Base-by-base conservation (phyloP, 768 basidiomycete genomes). In the Amanita subjunquillea region DNA sequence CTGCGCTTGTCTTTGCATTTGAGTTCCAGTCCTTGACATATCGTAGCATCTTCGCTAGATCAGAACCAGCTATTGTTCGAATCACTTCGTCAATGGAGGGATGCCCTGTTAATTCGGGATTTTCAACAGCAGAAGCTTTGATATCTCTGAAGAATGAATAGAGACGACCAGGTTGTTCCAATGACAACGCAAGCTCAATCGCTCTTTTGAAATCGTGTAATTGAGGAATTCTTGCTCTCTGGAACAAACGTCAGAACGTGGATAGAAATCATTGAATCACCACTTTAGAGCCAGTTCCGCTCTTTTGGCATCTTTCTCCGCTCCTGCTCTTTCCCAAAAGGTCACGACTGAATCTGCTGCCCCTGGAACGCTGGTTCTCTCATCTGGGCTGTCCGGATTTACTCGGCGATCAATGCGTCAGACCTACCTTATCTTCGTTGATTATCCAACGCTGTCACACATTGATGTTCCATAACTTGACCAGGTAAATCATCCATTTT, bases 221-320 rank as follows among this genome's bases (percentile, higher is more conserved):
- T 97, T 97, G 59, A 81, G 70, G 65, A 94, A 94, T 62, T 97
- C 92, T 77, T 99, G 96, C 64, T 97, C 92, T 63, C 94, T 97
- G 64, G n/a, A 41, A 30, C n/a, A 5, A 29, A 41, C n/a, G 39
- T 56, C 56, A 54, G 53, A 27, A 27, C 13, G 51, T 13, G 45
- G 27, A n/a, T 9, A 47, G 44, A 29, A 23, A 17, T 2, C 17
- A 34, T 15, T 9, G 9, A 0, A 10, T 37, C 9, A 73, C 87
- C 62, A 94, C 95, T 87, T 89, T 58, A 89, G 74, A 42, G 91
- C 88, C 55, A 82, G 67, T 51, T 87, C 79, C 10, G 80, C 79
- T 22, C 89, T 78, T 60, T 85, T 80, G 4, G 73, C 68, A 60
- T 87, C 85, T 62, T 82, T 86, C 65, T 91, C 85, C 37, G 72